A percentile compares a stretch with the other conserved stretches of the same genome.
Evolutionary conservation across 352 stramenopile species (phyloP).

Genomic region (Blastocystis sp.): DNA sequence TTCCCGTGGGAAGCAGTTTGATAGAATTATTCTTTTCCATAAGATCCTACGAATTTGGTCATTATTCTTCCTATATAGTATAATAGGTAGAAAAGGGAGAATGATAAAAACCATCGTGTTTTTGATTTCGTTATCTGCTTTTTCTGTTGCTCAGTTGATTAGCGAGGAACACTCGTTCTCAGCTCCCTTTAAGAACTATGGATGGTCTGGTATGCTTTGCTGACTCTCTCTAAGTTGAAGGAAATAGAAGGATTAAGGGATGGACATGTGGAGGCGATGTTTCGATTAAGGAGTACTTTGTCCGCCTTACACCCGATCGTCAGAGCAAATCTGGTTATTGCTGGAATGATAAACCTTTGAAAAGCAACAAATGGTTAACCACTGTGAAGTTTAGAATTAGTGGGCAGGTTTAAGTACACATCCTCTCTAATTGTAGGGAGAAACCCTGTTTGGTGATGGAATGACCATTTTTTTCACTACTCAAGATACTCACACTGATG

Average conservation of each 20-base stretch:
- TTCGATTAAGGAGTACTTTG: conserved; percentile 65
- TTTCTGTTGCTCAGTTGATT: not conserved
- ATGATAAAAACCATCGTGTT: not conserved
- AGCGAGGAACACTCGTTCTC: conserved; percentile 5
- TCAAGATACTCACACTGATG: not conserved
- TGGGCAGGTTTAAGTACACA: conserved; percentile 60
- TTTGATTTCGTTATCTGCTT: not conserved
- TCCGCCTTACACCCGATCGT: conserved; percentile 66
- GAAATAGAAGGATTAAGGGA: conserved; percentile 41
- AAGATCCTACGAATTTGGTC: not conserved
- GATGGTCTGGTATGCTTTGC: not conserved
- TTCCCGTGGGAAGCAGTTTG: not conserved
- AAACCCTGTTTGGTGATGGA: conserved; percentile 69
- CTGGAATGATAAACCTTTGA: conserved; percentile 63
- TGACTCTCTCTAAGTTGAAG: not conserved
- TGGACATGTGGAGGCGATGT: conserved; percentile 59
- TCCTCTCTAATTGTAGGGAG: conserved; percentile 54
- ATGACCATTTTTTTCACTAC: conserved; percentile 67
- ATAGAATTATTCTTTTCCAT: not conserved
- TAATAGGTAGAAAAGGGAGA: not conserved
- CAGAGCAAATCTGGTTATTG: conserved; percentile 67
- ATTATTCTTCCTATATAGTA: not conserved
- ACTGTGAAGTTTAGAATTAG: conserved; percentile 68
- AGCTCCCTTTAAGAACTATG: conserved; percentile 35
- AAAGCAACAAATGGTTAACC: conserved; percentile 62